Conservation (phyloP, 805 yeast species). For the Saitoella complicata region DNA sequence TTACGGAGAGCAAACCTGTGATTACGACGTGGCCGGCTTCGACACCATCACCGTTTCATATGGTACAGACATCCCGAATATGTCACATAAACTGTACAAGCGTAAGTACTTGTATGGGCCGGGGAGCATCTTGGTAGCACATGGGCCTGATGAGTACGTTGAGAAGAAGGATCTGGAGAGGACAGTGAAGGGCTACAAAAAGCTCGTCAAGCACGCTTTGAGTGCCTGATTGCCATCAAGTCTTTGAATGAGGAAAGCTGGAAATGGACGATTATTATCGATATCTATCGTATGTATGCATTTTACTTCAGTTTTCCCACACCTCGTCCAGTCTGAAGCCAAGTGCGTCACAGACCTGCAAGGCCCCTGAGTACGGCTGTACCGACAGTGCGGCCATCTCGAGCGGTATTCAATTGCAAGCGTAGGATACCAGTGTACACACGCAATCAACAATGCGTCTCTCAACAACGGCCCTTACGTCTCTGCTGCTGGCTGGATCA, state of each 20-base stretch:
- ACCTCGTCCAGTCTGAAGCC: too few species aligned
- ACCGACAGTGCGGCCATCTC: not conserved
- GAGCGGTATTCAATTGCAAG: not conserved
- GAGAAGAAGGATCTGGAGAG: too few species aligned
- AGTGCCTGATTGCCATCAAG: too few species aligned
- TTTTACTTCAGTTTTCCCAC: too few species aligned
- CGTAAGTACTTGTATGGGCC: constrained; percentile 46
- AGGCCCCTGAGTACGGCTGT: not conserved
- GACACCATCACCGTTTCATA: constrained; percentile 35
- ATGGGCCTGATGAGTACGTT: constrained; percentile 33
- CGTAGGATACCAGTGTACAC: not conserved
- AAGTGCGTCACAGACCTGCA: not conserved
- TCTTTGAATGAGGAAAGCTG: too few species aligned
- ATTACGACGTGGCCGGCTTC: constrained; percentile 49
- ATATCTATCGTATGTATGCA: too few species aligned
- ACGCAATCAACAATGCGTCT: not conserved
- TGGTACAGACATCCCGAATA: constrained; percentile 37
- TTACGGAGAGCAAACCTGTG: constrained; percentile 29
- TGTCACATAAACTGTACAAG: constrained; percentile 19
- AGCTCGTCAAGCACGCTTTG: too few species aligned
- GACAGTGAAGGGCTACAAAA: too few species aligned
- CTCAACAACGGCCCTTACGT: constrained; percentile 5
- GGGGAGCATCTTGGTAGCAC: constrained; percentile 47
- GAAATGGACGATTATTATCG: constrained; percentile 1
- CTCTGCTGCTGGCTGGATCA: constrained; percentile 9